phyloP scores from a whole-genome alignment of 2,329 filamentous ascomycete genomes.

The Diplocarpon rosae region DNA sequence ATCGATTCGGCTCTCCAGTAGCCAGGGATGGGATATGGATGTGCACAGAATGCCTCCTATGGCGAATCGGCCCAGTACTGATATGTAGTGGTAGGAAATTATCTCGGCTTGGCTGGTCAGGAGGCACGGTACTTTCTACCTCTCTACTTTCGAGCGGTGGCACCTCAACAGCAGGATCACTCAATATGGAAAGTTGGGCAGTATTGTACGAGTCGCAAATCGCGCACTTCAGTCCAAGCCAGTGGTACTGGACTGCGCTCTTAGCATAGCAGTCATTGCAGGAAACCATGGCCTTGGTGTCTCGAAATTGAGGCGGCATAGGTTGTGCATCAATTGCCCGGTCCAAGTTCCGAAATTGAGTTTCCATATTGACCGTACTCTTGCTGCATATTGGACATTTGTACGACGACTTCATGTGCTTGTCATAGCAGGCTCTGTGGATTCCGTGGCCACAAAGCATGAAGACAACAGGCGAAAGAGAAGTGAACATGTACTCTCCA shows the following conservation, averaged over 20 bases:
- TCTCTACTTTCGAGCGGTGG: slow-evolving; percentile 18
- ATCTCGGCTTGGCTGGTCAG: slow-evolving; percentile 14
- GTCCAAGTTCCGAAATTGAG: slow-evolving; percentile 84
- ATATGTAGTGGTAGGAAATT: slow-evolving; percentile 5
- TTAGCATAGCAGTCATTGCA: slow-evolving; percentile 94
- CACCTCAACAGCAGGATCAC: slow-evolving; percentile 28
- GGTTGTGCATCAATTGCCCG: slow-evolving; percentile 79
- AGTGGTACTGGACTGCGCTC: slow-evolving; percentile 81
- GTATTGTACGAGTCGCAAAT: slow-evolving; percentile 63
- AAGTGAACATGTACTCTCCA: slow-evolving; percentile 92
- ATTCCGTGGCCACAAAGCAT: slow-evolving; percentile 96
- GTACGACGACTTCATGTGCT: slow-evolving; percentile 83
- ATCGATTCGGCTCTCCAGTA: slow-evolving; percentile 9
- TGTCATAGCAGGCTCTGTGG: slow-evolving; percentile 77
- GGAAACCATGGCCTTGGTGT: slow-evolving; percentile 71
- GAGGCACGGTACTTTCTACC: slow-evolving; percentile 11
- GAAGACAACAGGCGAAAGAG: slow-evolving; percentile 77
- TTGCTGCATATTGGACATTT: slow-evolving; percentile 96
- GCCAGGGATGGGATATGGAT: slow-evolving; percentile 10
- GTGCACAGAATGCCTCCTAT: slow-evolving; percentile 26
- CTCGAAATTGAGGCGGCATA: slow-evolving; percentile 75
- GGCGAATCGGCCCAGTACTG: slow-evolving; percentile 11
- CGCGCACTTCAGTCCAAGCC: slow-evolving; percentile 83
- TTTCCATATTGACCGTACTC: slow-evolving; percentile 94
- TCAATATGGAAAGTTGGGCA: slow-evolving; percentile 50